phyloP scores from a whole-genome alignment of 805 yeast species.

The Hanseniaspora thailandica region DNA sequence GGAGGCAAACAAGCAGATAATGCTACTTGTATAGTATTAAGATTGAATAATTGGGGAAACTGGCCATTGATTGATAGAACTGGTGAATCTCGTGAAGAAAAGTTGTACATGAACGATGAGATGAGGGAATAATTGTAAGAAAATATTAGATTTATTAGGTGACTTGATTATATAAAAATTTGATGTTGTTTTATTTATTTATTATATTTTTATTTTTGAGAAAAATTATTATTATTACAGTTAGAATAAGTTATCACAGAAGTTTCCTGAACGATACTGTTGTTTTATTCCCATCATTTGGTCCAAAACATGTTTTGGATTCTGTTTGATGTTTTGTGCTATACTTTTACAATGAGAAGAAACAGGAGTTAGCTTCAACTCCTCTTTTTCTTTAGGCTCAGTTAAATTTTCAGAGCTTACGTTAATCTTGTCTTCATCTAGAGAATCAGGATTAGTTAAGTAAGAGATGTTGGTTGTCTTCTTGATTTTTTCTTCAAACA shows the following conservation, averaged over 20 bases:
- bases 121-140: slow-evolving; percentile 8
- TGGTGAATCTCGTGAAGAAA: slow-evolving; percentile 65
- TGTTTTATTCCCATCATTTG: neutral
- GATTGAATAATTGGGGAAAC: slow-evolving; percentile 83
- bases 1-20: slow-evolving; percentile 75
- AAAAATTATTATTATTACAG: neutral
- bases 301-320: neutral
- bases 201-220: neutral
- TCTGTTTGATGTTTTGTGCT: neutral
- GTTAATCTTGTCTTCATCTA: neutral
- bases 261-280: neutral
- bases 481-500: neutral
- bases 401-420: neutral
- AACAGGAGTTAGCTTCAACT: neutral
- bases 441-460: neutral
- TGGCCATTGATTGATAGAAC: slow-evolving; percentile 83
- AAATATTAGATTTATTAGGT: neutral
- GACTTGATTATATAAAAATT: no score
- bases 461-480: neutral
- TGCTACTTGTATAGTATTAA: slow-evolving; percentile 78
- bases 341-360: neutral
- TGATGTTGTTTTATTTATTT: neutral
- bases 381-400: neutral
- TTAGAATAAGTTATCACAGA: neutral
- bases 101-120: slow-evolving; percentile 30